Evolutionary conservation across 176 grass and related monocot genomes (phyloP).

Genomic region (Oryza punctata): DNA sequence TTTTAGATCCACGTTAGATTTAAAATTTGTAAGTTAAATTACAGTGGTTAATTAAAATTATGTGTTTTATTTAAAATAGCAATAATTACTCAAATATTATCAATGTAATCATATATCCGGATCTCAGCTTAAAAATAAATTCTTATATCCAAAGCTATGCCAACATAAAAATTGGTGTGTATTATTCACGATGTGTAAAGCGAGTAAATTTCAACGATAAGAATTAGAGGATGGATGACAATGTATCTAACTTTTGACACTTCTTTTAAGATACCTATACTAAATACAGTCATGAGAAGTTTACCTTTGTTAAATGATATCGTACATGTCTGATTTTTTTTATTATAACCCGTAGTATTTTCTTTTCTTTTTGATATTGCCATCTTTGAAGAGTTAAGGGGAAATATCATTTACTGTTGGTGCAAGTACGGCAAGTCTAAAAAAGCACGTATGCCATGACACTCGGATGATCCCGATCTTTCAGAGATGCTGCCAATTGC

Average conservation of each 20-base stretch:
- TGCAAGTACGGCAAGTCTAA: neutral
- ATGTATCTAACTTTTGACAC: neutral
- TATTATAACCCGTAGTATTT: too few relatives aligned
- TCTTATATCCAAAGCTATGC: too few relatives aligned
- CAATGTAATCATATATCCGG: too few relatives aligned
- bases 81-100: too few relatives aligned
- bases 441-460: neutral
- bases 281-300: neutral
- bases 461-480: neutral
- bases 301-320: neutral
- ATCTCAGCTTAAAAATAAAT: too few relatives aligned
- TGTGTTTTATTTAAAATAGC: too few relatives aligned
- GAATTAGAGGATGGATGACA: neutral
- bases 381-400: neutral
- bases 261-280: neutral
- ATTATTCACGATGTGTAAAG: neutral
- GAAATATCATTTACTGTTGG: neutral
- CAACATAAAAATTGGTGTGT: neutral
- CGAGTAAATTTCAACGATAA: neutral
- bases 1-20: too few relatives aligned
- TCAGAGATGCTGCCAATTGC: neutral
- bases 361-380: too few relatives aligned
- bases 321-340: too few relatives aligned
- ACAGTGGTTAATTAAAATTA: too few relatives aligned
- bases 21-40: too few relatives aligned